phyloP scores from a whole-genome alignment of 83 land plant genomes.

The Thuja plicata region DNA sequence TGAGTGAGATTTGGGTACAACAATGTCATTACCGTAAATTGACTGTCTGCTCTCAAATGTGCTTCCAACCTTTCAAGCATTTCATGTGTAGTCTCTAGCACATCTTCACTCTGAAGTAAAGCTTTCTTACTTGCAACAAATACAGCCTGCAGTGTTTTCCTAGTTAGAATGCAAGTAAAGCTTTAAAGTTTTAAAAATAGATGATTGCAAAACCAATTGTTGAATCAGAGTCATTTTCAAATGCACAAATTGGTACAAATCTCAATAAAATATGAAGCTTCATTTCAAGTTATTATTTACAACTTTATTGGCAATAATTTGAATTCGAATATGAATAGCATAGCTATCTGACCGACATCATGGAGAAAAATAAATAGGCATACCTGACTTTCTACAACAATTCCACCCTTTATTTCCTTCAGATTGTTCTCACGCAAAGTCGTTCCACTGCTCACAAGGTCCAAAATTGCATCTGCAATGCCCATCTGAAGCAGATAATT shows the following conservation, averaged over 20 bases:
- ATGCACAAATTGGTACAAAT: neutral
- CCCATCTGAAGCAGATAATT: slow-evolving; percentile 61
- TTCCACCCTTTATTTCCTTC: slow-evolving; percentile 92
- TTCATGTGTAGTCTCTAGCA: slow-evolving; percentile 74
- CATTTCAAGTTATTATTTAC: neutral
- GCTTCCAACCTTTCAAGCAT: slow-evolving; percentile 94
- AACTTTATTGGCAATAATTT: neutral
- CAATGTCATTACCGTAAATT: slow-evolving; percentile 58
- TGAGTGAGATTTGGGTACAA: neutral
- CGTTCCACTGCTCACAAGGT: slow-evolving; percentile 98
- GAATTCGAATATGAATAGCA: neutral
- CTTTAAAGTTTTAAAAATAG: neutral
- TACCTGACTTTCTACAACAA: slow-evolving; percentile 87
- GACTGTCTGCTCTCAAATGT: slow-evolving; percentile 71
- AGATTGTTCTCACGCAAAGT: slow-evolving; percentile 90
- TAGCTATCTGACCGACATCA: neutral
- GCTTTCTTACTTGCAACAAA: slow-evolving; percentile 78
- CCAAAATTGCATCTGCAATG: slow-evolving; percentile 93
- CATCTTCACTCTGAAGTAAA: slow-evolving; percentile 61
- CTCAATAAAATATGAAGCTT: neutral
- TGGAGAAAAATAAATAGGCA: neutral
- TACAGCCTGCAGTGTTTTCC: slow-evolving; percentile 67
- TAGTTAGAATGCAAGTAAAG: neutral
- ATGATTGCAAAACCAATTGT: neutral
- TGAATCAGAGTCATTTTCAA: neutral